phyloP scores from a whole-genome alignment of 202 grass and related monocot genomes.

The Dendrocalamus latiflorus region DNA sequence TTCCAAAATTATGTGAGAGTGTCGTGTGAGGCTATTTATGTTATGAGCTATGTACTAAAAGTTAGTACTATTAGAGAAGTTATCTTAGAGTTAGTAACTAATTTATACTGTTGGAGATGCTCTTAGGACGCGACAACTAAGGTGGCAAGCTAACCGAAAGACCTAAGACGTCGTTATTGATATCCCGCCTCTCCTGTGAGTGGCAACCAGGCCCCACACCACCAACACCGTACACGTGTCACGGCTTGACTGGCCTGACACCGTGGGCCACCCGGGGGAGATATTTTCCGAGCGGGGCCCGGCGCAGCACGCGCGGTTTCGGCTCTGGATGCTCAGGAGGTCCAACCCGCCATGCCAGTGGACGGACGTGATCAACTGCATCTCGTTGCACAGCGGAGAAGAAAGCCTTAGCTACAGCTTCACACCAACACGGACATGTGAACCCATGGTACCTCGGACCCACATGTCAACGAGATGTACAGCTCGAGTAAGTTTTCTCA shows the following conservation, averaged over 20 bases:
- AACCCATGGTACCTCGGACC: fast-evolving
- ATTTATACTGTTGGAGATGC: too few species aligned
- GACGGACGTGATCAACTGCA: neutral
- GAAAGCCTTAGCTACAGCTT: fast-evolving
- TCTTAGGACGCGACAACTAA: too few species aligned
- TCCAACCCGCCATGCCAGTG: neutral
- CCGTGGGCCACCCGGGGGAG: neutral
- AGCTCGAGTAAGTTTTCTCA: fast-evolving
- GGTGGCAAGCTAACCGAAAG: too few species aligned
- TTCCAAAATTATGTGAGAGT: too few species aligned
- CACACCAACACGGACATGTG: fast-evolving
- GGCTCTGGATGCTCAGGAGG: neutral
- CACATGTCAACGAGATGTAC: fast-evolving
- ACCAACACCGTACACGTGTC: neutral
- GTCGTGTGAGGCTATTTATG: too few species aligned
- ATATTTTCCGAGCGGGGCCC: constrained; percentile 20
- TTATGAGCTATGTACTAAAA: too few species aligned
- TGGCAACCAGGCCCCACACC: neutral
- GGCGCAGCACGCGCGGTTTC: neutral
- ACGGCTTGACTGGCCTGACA: neutral
- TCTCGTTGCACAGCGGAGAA: neutral
- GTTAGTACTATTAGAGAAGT: too few species aligned
- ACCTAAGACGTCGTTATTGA: neutral
- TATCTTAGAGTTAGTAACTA: too few species aligned
- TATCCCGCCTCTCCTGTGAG: neutral